These are phyloP conservation scores for Sclerotinia glacialis DNA, from an alignment of 2,329 filamentous ascomycete species.

Conservation along the genomic window DNA sequence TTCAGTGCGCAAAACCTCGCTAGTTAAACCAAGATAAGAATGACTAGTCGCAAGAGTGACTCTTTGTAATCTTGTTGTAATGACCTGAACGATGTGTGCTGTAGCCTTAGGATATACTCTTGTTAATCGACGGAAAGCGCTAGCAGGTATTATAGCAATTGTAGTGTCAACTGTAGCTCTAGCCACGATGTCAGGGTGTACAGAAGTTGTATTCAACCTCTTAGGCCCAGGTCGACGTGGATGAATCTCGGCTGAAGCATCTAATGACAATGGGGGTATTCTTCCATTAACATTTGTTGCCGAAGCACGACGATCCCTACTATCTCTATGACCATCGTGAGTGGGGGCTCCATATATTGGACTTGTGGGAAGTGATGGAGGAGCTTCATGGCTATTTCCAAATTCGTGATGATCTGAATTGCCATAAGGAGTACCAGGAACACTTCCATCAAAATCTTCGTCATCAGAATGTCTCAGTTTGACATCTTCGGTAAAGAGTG, in stretches of 20 bases:
- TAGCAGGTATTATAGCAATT: conserved; percentile 96
- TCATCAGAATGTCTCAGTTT: conserved; percentile 72
- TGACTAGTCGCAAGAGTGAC: conserved; percentile 94
- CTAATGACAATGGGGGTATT: conserved; percentile 75
- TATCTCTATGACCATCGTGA: conserved; percentile 48
- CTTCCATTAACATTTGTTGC: conserved; percentile 40
- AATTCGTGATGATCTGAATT: conserved; percentile 22
- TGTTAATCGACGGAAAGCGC: conserved; percentile 88
- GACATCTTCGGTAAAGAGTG: conserved; percentile 93
- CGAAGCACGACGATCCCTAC: conserved; percentile 46
- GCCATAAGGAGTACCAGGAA: conserved; percentile 32
- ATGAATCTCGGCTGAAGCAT: conserved; percentile 41
- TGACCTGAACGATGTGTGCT: conserved; percentile 96
- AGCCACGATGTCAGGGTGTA: conserved; percentile 96
- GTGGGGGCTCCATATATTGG: conserved; percentile 36
- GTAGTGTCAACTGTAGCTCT: conserved; percentile 94
- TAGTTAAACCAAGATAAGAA: conserved; percentile 87
- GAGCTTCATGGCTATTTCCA: conserved; percentile 34
- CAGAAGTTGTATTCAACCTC: conserved; percentile 63
- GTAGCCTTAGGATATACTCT: conserved; percentile 94
- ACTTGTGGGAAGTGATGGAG: conserved; percentile 38
- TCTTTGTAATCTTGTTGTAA: conserved; percentile 86
- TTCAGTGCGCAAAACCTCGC: conserved; percentile 88
- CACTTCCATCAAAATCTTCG: conserved; percentile 40
- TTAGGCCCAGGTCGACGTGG: conserved; percentile 42